A percentile compares a stretch with the other conserved stretches of the same genome.
These are phyloP conservation scores for Terfezia claveryi DNA, from an alignment of 495 filamentous ascomycete species.

Conservation along the genomic window DNA sequence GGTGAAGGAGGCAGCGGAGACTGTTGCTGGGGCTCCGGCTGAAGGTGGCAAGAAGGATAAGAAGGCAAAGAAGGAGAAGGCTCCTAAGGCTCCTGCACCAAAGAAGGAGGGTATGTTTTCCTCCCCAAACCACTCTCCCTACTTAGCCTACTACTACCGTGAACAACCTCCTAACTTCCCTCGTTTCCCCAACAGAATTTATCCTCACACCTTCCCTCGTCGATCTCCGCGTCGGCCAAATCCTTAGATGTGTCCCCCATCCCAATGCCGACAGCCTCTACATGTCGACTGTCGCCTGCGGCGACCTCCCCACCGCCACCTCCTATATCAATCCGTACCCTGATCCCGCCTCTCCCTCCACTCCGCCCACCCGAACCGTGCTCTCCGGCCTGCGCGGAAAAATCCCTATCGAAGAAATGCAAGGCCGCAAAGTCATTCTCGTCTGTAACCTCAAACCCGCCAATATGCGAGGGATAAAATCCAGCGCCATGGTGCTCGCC, in stretches of 20 bases:
- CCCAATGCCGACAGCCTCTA: slow-evolving; percentile 90
- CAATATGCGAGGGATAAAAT: slow-evolving; percentile 96
- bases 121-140: slow-evolving; percentile 19
- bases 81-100: slow-evolving; percentile 40
- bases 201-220: slow-evolving; percentile 58
- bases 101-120: slow-evolving; percentile 23
- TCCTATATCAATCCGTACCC: slow-evolving; percentile 45
- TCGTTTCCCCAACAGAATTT: slow-evolving; percentile 5
- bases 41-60: slow-evolving; percentile 26
- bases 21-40: slow-evolving; percentile 3
- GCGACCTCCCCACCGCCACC: slow-evolving; percentile 45
- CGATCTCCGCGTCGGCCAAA: slow-evolving; percentile 89
- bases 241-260: slow-evolving; percentile 81
- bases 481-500: slow-evolving; percentile 83
- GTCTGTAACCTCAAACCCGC: slow-evolving; percentile 97
- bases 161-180: background rate
- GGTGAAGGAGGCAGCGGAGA: slow-evolving; percentile 23
- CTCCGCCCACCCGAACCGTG: slow-evolving; percentile 54
- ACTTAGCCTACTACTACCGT: slow-evolving; percentile 23
- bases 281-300: slow-evolving; percentile 91
- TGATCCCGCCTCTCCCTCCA: slow-evolving; percentile 34
- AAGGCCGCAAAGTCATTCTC: slow-evolving; percentile 76
- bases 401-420: slow-evolving; percentile 84
- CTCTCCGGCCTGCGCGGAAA: slow-evolving; percentile 92
- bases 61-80: slow-evolving; percentile 72